A percentile compares a stretch with the other conserved stretches of the same genome.
Conservation (phyloP, 2,329 filamentous ascomycete genomes). For the Delphinella strobiligena region DNA sequence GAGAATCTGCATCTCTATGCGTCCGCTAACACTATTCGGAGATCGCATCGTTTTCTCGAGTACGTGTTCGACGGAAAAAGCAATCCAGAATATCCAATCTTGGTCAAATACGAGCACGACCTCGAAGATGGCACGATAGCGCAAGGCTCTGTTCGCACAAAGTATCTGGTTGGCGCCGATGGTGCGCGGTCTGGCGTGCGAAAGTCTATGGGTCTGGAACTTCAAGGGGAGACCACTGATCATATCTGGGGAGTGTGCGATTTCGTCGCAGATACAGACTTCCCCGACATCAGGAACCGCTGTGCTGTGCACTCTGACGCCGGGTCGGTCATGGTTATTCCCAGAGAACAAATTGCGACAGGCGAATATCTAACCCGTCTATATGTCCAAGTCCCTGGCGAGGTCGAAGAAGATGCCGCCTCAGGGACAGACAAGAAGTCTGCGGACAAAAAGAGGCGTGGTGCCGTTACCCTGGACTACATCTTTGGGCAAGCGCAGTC, state of each 20-base stretch:
- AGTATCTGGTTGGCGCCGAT: constrained; percentile 24
- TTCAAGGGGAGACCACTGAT: constrained; percentile 24
- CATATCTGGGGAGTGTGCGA: constrained; percentile 25
- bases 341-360: constrained; percentile 36
- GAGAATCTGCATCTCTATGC: constrained; percentile 2
- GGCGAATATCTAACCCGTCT: constrained; percentile 44
- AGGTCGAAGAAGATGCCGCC: constrained; percentile 20
- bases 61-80: constrained; percentile 1
- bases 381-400: constrained; percentile 48
- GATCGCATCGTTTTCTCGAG: constrained; percentile 4
- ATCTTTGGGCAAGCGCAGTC: constrained; percentile 47
- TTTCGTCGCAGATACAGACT: constrained; percentile 21
- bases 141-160: constrained; percentile 19
- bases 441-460: constrained; percentile 38
- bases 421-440: constrained; percentile 28
- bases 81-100: constrained; percentile 3
- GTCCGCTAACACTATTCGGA: constrained; percentile 1
- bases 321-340: constrained; percentile 54
- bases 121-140: constrained; percentile 11
- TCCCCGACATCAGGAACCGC: constrained; percentile 43
- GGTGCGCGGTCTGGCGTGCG: constrained; percentile 21
- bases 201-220: constrained; percentile 18
- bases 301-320: constrained; percentile 45
- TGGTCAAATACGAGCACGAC: constrained; percentile 2
- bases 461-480: constrained; percentile 44